phyloP scores from a whole-genome alignment of 106 monocot species.

The Apostasia shenzhenica region DNA sequence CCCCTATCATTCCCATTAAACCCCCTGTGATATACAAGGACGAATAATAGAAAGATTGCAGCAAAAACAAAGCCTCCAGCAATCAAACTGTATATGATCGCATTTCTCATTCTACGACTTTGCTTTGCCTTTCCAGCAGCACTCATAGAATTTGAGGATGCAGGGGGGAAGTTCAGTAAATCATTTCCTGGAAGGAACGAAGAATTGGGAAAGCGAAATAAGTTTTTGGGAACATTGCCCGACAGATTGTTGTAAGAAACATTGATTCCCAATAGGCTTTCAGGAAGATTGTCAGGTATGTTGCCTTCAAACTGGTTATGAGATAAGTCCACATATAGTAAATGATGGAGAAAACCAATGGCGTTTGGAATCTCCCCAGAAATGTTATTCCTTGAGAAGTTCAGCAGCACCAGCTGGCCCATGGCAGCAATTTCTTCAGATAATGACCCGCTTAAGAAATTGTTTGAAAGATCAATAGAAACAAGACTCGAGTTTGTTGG shows the following conservation, averaged over 20 bases:
- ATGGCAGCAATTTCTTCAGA: constrained; percentile 34
- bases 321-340: constrained; percentile 53
- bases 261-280: constrained; percentile 41
- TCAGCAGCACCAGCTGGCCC: constrained; percentile 28
- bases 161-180: constrained; percentile 35
- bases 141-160: constrained; percentile 11
- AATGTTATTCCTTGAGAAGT: constrained; percentile 52
- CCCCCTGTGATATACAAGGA: constrained; percentile 38
- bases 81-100: constrained; percentile 34
- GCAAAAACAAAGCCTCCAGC: constrained; percentile 28
- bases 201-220: constrained; percentile 66
- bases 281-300: constrained; percentile 52
- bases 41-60: constrained; percentile 29
- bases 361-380: constrained; percentile 56
- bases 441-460: constrained; percentile 42
- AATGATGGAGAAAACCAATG: constrained; percentile 34
- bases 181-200: constrained; percentile 76
- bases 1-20: constrained; percentile 14
- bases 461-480: constrained; percentile 73
- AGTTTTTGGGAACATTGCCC: constrained; percentile 54
- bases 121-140: constrained; percentile 6
- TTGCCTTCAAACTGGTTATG: constrained; percentile 46
- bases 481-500: constrained; percentile 24
- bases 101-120: constrained; percentile 25
- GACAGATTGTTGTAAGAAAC: constrained; percentile 70